Percentiles rank a stretch among this genome's conserved stretches.
phyloP scores from a whole-genome alignment of 208 protist genomes.

The Sergeia podlipaevii region DNA sequence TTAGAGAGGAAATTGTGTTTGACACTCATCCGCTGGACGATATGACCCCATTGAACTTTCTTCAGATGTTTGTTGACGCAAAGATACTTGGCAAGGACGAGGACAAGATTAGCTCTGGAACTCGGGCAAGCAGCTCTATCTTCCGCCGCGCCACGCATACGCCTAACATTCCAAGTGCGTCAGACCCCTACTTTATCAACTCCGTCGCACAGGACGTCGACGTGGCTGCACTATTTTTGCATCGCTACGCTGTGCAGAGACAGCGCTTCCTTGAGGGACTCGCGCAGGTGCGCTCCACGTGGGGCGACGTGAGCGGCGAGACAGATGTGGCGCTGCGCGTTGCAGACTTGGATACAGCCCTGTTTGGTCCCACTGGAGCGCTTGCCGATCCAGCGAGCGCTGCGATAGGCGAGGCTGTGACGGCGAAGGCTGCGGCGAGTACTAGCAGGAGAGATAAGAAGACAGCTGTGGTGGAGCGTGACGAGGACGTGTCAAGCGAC shows the following conservation, averaged over 20 bases:
- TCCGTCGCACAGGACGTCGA: constrained; percentile 80
- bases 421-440: not conserved
- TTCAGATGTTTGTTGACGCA: constrained; percentile 88
- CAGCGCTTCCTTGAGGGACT: constrained; percentile 81
- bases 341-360: constrained; percentile 52
- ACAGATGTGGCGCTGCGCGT: constrained; percentile 73
- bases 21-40: constrained; percentile 90
- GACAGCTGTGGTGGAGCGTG: constrained; percentile 9
- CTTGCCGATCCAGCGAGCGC: constrained; percentile 22
- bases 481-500: constrained; percentile 27
- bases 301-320: constrained; percentile 80
- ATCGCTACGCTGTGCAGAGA: constrained; percentile 89
- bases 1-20: constrained; percentile 86
- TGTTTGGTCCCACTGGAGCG: constrained; percentile 76
- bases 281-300: constrained; percentile 80
- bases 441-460: constrained; percentile 11
- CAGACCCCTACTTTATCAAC: constrained; percentile 86
- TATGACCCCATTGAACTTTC: constrained; percentile 82
- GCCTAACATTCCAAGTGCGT: constrained; percentile 72
- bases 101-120: constrained; percentile 18
- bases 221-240: constrained; percentile 80
- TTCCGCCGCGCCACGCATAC: constrained; percentile 71
- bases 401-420: not conserved
- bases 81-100: constrained; percentile 44
- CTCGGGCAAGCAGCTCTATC: constrained; percentile 50